phyloP scores from a whole-genome alignment of 768 basidiomycete species.

The Rhodotorula taiwanensis region DNA sequence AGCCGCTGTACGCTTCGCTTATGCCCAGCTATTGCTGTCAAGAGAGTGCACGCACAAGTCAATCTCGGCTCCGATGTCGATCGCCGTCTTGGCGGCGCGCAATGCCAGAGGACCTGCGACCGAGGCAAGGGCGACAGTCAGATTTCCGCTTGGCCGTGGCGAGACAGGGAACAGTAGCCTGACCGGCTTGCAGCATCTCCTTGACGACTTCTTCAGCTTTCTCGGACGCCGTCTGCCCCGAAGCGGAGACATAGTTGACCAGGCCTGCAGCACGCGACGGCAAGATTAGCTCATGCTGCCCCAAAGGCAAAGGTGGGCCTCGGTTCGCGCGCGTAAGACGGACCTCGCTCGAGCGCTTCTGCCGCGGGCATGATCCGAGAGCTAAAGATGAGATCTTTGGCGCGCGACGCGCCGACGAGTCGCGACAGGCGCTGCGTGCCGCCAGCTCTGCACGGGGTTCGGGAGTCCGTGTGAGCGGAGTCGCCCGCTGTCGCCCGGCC shows the following conservation, averaged over 20 bases:
- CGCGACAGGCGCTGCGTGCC: conserved; percentile 78
- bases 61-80: conserved; percentile 15
- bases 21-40: too few relatives aligned
- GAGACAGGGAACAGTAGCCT: too few relatives aligned
- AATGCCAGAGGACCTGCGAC: conserved; percentile 32
- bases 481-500: too few relatives aligned
- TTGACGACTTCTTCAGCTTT: conserved; percentile 11
- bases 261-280: conserved; percentile 8
- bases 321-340: too few relatives aligned
- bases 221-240: conserved; percentile 20
- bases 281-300: background rate
- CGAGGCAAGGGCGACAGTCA: background rate
- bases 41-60: conserved; percentile 20
- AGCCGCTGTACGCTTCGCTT: too few relatives aligned
- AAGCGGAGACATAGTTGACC: conserved; percentile 20
- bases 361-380: conserved; percentile 60
- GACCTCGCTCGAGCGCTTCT: conserved; percentile 69
- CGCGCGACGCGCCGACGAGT: conserved; percentile 67
- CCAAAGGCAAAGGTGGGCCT: background rate
- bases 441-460: conserved; percentile 51
- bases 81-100: conserved; percentile 30
- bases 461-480: too few relatives aligned
- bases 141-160: rapidly evolving
- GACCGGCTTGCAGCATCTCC: conserved; percentile 25
- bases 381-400: conserved; percentile 81